Base-by-base conservation (phyloP, 306 rosid genomes). In the Acacia melanoxylon region DNA sequence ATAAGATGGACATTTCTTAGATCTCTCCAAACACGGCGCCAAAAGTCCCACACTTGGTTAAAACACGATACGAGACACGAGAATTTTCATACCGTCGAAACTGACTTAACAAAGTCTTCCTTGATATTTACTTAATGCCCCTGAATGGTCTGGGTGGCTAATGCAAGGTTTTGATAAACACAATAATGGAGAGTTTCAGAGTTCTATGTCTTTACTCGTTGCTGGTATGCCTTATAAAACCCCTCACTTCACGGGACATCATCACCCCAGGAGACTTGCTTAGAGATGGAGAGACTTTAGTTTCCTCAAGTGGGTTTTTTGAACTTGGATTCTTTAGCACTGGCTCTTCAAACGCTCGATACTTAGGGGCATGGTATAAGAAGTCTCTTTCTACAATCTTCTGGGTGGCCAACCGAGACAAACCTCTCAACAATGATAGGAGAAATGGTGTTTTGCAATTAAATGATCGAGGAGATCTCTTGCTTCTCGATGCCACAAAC, bases 301-400 rank as follows among this genome's bases (percentile, higher is more conserved):
- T 78, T 74, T 86, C 88, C 3, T 46, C 24, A 46, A 3, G 6
- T 37, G 83, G 74, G 42, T 58, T 2, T 20, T 86, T 58, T 25
- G 84, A 82, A 82, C 41, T 74, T 73, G 86, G 88, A 1, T 86
- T 86, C 59, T 62, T 48, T 71, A 31, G 37, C 56, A 41, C 78
- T 10, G 86, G 86, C 1, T 65, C 76, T 68, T 20, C 86, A 58
- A 71, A 41, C 1, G 68, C 17, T 8, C 78, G 51, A 41, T 86
- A 85, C 78, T 74, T 86, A 11, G 63, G 84, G 20, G 51, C 75
- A 86, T 78, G 88, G 86, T 82, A 82, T 66, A 82, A 61, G 24
- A 69, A 69, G 6, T 40, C 76, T 69, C 86, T 84, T 1, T 58
- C 14, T 12, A 86, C 84, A 68, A 27, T 61, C 61, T 80, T 82